These are phyloP conservation scores for Wickerhamomyces subpelliculosus DNA, from an alignment of 805 yeast species.

Conservation along the genomic window DNA sequence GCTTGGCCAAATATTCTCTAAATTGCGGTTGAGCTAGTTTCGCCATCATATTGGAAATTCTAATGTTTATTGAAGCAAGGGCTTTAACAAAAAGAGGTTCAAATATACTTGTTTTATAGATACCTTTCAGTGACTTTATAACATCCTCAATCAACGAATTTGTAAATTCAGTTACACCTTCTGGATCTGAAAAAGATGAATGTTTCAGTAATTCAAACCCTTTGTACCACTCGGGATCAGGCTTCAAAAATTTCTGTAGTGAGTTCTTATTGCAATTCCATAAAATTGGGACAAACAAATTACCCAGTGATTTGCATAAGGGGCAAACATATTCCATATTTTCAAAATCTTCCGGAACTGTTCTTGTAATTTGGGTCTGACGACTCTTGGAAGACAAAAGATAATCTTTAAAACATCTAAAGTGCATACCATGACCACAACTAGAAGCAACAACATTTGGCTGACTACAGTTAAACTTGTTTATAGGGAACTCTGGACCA, in stretches of 20 bases:
- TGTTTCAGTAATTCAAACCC: slow-evolving; percentile 8
- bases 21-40: slow-evolving; percentile 25
- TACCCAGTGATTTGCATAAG: slow-evolving; percentile 79
- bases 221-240: slow-evolving; percentile 11
- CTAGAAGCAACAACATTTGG: slow-evolving; percentile 40
- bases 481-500: slow-evolving; percentile 67
- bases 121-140: slow-evolving; percentile 1
- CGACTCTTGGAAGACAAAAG: slow-evolving; percentile 47
- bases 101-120: too few species aligned
- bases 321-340: slow-evolving; percentile 83
- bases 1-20: slow-evolving; percentile 19
- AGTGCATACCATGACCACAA: slow-evolving; percentile 95
- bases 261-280: slow-evolving; percentile 43
- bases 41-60: too few species aligned
- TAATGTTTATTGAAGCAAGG: too few species aligned
- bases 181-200: slow-evolving; percentile 5
- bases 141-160: slow-evolving; percentile 8
- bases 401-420: slow-evolving; percentile 63
- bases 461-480: slow-evolving; percentile 14
- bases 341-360: slow-evolving; percentile 67
- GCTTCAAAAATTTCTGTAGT: slow-evolving; percentile 6
- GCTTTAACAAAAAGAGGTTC: too few species aligned
- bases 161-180: slow-evolving; percentile 1
- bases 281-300: slow-evolving; percentile 72
- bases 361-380: slow-evolving; percentile 70